Conservation (phyloP, 371 early-diverging fungal genomes). For the Rhizopus delemar region DNA sequence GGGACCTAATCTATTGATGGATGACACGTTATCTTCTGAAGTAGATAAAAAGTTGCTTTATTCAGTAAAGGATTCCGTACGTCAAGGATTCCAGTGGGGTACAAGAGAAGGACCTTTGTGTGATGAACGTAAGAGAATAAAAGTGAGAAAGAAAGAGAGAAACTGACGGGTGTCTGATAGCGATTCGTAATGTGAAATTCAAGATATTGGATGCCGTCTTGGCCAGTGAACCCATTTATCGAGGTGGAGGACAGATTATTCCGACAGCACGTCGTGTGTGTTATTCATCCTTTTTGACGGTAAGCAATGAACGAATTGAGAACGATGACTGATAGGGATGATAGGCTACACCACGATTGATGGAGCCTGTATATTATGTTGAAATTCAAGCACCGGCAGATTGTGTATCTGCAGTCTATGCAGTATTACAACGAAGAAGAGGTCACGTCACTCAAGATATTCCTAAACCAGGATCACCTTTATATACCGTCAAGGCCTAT, state of each 20-base stretch:
- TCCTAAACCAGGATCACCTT: constrained; percentile 94
- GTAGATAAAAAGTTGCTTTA: constrained; percentile 81
- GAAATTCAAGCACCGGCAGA: constrained; percentile 97
- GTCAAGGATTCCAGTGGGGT: constrained; percentile 98
- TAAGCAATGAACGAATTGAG: constrained; percentile 24
- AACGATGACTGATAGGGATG: too few relatives aligned
- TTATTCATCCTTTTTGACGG: constrained; percentile 92
- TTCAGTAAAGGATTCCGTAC: constrained; percentile 80
- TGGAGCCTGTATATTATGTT: constrained; percentile 95
- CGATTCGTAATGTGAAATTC: constrained; percentile 93
- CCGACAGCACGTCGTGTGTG: constrained; percentile 98
- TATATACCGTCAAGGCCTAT: constrained; percentile 90
- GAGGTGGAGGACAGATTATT: constrained; percentile 97
- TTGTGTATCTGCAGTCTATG: constrained; percentile 93
- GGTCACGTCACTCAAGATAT: constrained; percentile 97
- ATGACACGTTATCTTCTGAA: constrained; percentile 91
- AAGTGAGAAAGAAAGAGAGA: neutral
- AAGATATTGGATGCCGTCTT: constrained; percentile 85
- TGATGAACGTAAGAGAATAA: constrained; percentile 82
- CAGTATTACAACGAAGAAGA: constrained; percentile 89
- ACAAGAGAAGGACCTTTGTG: constrained; percentile 94
- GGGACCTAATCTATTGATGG: constrained; percentile 92
- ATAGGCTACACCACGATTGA: constrained; percentile 88
- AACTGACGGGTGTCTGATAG: constrained; percentile 30
- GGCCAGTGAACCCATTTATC: constrained; percentile 85